Evolutionary conservation across 2,329 filamentous ascomycete genomes (phyloP).

Genomic region (Alternaria gansuensis): DNA sequence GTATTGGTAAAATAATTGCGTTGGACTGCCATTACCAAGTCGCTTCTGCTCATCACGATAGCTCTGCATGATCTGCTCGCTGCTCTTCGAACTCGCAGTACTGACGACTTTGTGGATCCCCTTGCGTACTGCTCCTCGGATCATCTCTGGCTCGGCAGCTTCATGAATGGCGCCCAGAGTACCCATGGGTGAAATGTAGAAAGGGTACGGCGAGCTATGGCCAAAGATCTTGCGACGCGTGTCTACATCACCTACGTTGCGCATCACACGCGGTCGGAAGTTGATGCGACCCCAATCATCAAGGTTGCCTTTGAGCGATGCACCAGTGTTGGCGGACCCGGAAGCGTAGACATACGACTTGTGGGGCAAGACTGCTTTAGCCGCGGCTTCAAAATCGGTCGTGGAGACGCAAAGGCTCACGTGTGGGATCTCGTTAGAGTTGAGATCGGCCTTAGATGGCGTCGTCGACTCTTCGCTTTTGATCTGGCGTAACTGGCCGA

Average conservation of each 20-base stretch:
- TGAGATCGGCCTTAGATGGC: conserved; percentile 27
- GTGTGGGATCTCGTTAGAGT: conserved; percentile 41
- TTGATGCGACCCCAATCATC: conserved; percentile 49
- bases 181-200: conserved; percentile 54
- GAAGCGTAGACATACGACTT: conserved; percentile 50
- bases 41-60: conserved; percentile 38
- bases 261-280: conserved; percentile 50
- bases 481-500: conserved; percentile 36
- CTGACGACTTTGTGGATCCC: conserved; percentile 51
- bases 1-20: conserved; percentile 48
- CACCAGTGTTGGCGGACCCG: conserved; percentile 47
- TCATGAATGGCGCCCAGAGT: conserved; percentile 49
- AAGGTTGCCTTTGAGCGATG: conserved; percentile 44
- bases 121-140: conserved; percentile 47
- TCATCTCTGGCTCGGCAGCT: conserved; percentile 50
- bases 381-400: conserved; percentile 46
- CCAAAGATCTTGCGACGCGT: conserved; percentile 49
- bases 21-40: conserved; percentile 40
- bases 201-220: conserved; percentile 45
- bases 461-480: conserved; percentile 36
- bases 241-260: conserved; percentile 48
- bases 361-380: conserved; percentile 45
- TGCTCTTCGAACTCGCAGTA: conserved; percentile 46
- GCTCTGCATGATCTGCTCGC: conserved; percentile 47
- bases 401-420: conserved; percentile 44